Evolutionary conservation across 768 basidiomycete species (phyloP), one percentile per base, ranked within the genome.

Genomic region (Pleurotus platypus): DNA sequence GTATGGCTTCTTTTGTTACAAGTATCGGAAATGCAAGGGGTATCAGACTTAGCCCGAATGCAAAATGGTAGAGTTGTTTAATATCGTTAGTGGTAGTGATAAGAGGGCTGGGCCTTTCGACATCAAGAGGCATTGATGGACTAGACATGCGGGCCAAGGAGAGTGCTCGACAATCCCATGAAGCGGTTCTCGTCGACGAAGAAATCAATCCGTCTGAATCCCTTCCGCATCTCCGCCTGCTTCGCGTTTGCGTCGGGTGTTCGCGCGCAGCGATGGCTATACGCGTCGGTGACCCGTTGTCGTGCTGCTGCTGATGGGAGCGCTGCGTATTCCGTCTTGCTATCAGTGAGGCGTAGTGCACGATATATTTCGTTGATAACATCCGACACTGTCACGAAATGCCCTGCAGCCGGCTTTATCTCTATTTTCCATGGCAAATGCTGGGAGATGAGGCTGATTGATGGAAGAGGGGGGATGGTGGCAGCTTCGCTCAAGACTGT

Each of bases 171-270:
- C 37, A 83, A 57, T 20, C 81, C 81, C 63, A 64, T 66, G 64
- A 82, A 57, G 35, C 37, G 47, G 67, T 73, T 15, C 66, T 68
- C 37, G 67, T 73, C 48, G 71, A 65, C 49, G 24, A 86, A 66
- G 61, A 82, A 84, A 66, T 86, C 84, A 0, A 86, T 74, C 53
- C 81, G 68, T 65, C 78, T 82, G n/a, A 85, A 61, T 0, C 81
- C 82, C 62, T 78, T 78, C 9, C 60, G 61, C 59, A 72, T 69
- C 66, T 84, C 82, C 24, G 65, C 62, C 35, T 70, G 72, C 22
- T 68, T 69, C 1, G 56, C 65, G 30, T 63, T 64, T 1, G 65
- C 55, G 11, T 75, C 70, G 0, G 59, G 43, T 12, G 75, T 67
- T 11, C 69, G 66, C 37, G 67, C 63, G 58, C 70, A 79, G 16